Evolutionary conservation across 78 protist species (phyloP).

Genomic region (Dictyostelium intermedium): DNA sequence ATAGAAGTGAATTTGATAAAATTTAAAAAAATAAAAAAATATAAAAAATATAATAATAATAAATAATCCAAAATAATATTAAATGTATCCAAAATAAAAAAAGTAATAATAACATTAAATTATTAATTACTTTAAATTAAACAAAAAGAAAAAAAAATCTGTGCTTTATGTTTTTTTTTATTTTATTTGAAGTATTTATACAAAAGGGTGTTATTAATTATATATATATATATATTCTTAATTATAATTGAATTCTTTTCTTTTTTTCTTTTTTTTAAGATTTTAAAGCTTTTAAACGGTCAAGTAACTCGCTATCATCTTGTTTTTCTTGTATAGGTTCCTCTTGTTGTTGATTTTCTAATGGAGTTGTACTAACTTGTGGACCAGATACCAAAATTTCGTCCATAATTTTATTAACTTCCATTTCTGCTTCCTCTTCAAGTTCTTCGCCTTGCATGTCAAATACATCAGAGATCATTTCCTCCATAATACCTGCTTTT

Average conservation of each 20-base stretch:
- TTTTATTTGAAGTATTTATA: background rate
- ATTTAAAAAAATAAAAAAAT: background rate
- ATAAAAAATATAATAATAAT: too few relatives aligned
- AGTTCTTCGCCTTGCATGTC: slow-evolving; percentile 38
- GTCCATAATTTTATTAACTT: slow-evolving; percentile 61
- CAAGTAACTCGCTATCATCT: slow-evolving; percentile 50
- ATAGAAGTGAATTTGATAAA: slow-evolving; percentile 60
- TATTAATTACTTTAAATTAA: background rate
- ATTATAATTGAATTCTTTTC: too few relatives aligned
- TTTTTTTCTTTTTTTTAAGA: background rate
- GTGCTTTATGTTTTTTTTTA: background rate
- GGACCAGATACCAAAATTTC: slow-evolving; percentile 58
- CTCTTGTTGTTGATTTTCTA: slow-evolving; percentile 4
- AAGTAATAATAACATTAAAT: background rate
- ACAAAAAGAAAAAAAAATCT: background rate
- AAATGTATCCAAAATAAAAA: background rate
- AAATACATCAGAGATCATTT: slow-evolving; percentile 59
- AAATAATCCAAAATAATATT: too few relatives aligned
- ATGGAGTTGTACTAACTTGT: slow-evolving; percentile 8
- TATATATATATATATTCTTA: too few relatives aligned
- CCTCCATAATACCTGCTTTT: slow-evolving; percentile 77
- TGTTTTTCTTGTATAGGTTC: background rate
- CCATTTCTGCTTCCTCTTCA: slow-evolving; percentile 72
- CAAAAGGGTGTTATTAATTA: background rate
- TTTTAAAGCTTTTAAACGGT: slow-evolving; percentile 57